Conservation (phyloP, 2,329 filamentous ascomycete genomes). For the Fusarium burgessii region DNA sequence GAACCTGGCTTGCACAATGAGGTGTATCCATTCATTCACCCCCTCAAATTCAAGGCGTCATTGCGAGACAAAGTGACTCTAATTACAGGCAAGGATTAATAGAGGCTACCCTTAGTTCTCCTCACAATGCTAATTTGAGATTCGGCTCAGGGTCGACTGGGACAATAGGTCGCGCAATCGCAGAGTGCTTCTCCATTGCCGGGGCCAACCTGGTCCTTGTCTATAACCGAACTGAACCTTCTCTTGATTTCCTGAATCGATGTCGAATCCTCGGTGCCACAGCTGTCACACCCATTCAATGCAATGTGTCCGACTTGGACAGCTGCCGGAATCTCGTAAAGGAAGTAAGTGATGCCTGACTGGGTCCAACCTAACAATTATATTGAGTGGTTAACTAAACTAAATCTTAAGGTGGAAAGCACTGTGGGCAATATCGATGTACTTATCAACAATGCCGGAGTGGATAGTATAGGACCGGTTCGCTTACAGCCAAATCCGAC, state of each 20-base stretch:
- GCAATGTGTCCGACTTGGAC: neutral
- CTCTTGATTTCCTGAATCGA: neutral
- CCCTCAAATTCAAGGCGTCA: neutral
- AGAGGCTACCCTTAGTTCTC: neutral
- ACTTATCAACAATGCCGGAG: neutral
- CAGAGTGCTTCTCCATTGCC: neutral
- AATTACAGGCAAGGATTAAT: neutral
- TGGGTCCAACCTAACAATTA: neutral
- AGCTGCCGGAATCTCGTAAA: neutral
- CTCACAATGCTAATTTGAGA: neutral
- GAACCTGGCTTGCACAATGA: neutral
- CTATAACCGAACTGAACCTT: neutral
- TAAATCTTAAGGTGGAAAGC: neutral
- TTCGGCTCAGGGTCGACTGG: neutral
- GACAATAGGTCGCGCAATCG: neutral
- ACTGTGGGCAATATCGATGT: neutral
- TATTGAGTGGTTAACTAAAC: neutral
- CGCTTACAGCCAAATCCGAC: neutral
- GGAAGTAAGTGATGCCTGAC: neutral
- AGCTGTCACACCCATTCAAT: neutral
- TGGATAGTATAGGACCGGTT: neutral
- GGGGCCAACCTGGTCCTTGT: neutral
- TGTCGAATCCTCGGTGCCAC: neutral
- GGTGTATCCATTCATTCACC: neutral
- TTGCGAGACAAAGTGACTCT: neutral